A percentile compares a stretch with the other conserved stretches of the same genome.
These are phyloP conservation scores for Aphanomyces astaci DNA, from an alignment of 352 stramenopile genomes.

Conservation along the genomic window DNA sequence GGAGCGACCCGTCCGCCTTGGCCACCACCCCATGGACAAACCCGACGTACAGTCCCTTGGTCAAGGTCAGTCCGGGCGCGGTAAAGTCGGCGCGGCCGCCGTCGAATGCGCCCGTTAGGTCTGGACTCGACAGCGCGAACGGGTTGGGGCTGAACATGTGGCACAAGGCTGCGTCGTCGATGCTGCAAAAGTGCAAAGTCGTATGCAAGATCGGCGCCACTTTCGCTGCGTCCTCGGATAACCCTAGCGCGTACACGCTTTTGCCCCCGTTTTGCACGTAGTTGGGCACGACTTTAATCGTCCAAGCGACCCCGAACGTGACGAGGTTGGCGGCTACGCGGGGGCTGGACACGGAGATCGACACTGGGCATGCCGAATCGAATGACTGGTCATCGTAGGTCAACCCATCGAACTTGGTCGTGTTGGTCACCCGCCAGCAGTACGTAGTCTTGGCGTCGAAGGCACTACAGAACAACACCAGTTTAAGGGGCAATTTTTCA, in stretches of 20 bases:
- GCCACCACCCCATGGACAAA: conserved; percentile 17
- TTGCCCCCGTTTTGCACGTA: not conserved
- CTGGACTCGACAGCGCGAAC: not conserved
- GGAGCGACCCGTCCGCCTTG: not conserved
- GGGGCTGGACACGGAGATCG: not conserved
- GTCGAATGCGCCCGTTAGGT: not conserved
- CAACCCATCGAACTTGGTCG: conserved; percentile 3
- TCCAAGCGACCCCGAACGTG: conserved; percentile 3
- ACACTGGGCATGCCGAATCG: not conserved
- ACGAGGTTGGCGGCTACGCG: not conserved
- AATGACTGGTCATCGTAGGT: not conserved
- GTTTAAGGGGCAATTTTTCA: not conserved
- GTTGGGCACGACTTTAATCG: not conserved
- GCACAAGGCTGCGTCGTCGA: conserved; percentile 8
- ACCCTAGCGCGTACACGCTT: not conserved
- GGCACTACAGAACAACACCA: not conserved
- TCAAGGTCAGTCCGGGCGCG: not conserved
- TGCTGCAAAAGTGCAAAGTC: conserved; percentile 11
- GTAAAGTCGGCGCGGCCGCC: not conserved
- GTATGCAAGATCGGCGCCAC: not conserved
- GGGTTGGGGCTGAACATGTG: conserved; percentile 19
- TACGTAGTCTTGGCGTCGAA: conserved; percentile 17
- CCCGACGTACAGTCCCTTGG: conserved; percentile 13
- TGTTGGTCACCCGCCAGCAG: conserved; percentile 7
- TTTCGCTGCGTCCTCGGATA: not conserved